Base-by-base conservation (phyloP, 306 rosid species). In the Oxytropis ochrocephala region DNA sequence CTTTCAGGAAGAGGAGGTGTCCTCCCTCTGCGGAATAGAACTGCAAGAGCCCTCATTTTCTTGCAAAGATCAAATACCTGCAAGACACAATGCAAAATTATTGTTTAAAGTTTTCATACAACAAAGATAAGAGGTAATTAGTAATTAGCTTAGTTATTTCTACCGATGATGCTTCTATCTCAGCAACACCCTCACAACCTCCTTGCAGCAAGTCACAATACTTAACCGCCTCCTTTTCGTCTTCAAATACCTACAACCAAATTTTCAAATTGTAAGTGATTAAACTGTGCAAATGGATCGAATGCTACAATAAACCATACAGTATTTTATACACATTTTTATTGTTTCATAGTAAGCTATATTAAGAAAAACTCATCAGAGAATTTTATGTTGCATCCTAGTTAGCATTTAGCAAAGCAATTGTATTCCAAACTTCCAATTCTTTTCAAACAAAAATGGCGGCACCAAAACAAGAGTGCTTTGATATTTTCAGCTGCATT, bases 181-280 rank as follows among this genome's bases (percentile, higher is more conserved):
- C 99, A 7, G 97, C 97, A 64, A 94, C 96, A 33, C 99, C 99
- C 84, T 94, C 99, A 55, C 99, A 94, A 42, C 92, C 97, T 49
- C 99, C 97, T 86, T 94, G 82, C 79, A 94, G 70, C 67, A 94
- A 85, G 83, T 91, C 97, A 32, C 99, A 94, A 49, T 94, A 91
- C 76, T 69, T 94, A 6, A 74, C 95, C 1, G 99, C 99, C 80
- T 94, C 99, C 7, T 82, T 85, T 73, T 86, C 97, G 76, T 94
- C 99, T 82, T 94, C 99, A 77, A 94, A 91, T 51, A 94, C 95
- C 99, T 94, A 52, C 44, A 78, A 49, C 42, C 51, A 16, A 53
- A 59, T 50, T 43, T 39, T 64, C 42, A 78, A 56, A 56, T 38
- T 62, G 14, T 12, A 36, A 49, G 30, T 24, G 38, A 73, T 61